A percentile compares a stretch with the other conserved stretches of the same genome.
phyloP scores from a whole-genome alignment of 2,329 filamentous ascomycete genomes.

The Alternaria angustiovoidea region DNA sequence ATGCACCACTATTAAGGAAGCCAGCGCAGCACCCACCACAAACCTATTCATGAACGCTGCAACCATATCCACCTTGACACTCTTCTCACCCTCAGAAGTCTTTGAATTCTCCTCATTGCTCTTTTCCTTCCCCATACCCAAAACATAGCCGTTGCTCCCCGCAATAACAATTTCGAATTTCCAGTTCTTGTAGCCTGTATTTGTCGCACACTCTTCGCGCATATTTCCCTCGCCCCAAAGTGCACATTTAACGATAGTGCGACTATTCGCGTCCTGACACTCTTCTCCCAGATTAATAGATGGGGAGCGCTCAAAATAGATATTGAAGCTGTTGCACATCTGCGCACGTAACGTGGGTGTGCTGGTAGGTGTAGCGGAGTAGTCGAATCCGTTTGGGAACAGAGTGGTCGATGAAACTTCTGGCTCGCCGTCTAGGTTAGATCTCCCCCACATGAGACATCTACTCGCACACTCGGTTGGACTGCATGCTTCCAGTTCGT shows the following conservation, averaged over 20 bases:
- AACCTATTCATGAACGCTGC: neutral
- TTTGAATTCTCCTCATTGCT: neutral
- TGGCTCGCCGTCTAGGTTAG: neutral
- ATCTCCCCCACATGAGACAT: neutral
- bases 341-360: neutral
- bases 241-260: constrained; percentile 13
- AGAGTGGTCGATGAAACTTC: neutral
- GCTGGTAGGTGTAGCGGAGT: too few relatives aligned
- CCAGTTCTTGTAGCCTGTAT: constrained; percentile 10
- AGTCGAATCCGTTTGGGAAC: neutral
- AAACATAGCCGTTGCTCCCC: constrained; percentile 11
- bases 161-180: constrained; percentile 11
- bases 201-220: neutral
- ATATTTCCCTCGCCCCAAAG: constrained; percentile 6
- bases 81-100: neutral
- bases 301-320: constrained; percentile 14
- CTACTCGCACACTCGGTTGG: neutral
- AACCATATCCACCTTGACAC: neutral
- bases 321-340: constrained; percentile 11
- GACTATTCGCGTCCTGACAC: constrained; percentile 4
- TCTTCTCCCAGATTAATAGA: neutral
- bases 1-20: neutral
- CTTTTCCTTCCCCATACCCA: neutral
- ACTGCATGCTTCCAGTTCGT: constrained; percentile 5
- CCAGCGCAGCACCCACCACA: neutral